Evolutionary conservation across 225 moss, liverwort and hornwort genomes (phyloP), one percentile per base, ranked within the genome.

Genomic region (Pseudisothecium myosuroides): DNA sequence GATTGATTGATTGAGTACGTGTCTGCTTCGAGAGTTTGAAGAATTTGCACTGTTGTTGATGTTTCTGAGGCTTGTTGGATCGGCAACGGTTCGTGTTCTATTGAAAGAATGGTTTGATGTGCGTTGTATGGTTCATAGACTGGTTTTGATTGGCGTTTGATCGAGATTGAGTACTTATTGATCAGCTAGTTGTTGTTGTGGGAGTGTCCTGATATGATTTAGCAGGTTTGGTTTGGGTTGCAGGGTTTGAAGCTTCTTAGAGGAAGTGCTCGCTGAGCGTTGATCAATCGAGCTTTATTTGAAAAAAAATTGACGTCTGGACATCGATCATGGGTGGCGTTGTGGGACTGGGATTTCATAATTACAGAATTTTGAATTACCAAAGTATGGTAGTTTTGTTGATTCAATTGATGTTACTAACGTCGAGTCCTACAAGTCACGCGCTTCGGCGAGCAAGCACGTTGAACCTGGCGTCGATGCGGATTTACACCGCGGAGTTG

Each of bases 401-500:
- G 75, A 47, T 87, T 22, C 78, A 83, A 37, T 67, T 68, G 52
- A 9, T 85, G 87, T 54, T 82, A 23, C 37, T 76, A 4, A 28
- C 84, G 71, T 76, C 47, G 62, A 69, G 81, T 36, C 43, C 85
- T 36, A 19, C 64, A 21, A 78, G 71, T 29, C 31, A 86, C 19
- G 90, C 85, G 43, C 64, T 91, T 8, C 65, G 87, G 76, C 87
- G 85, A 63, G 81, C 82, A 27, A 90, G 86, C 88, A 92, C 94
- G 41, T 76, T 91, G 86, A 89, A 93, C 59, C 56, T 92, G 73
- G 92, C 94, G 32, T 87, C 91, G 16, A 90, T 92, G 92, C 88
- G 91, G 45, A 91, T 94, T 60, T 84, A 87, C 82, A 90, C 83
- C 32, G 90, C 91, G 47, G 87, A 91, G 47, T 69, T 88, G 84